Percentiles rank a stretch among this genome's conserved stretches.
These are phyloP conservation scores for Fusarium temperatum DNA, from an alignment of 2,329 filamentous ascomycete species.

Conservation along the genomic window DNA sequence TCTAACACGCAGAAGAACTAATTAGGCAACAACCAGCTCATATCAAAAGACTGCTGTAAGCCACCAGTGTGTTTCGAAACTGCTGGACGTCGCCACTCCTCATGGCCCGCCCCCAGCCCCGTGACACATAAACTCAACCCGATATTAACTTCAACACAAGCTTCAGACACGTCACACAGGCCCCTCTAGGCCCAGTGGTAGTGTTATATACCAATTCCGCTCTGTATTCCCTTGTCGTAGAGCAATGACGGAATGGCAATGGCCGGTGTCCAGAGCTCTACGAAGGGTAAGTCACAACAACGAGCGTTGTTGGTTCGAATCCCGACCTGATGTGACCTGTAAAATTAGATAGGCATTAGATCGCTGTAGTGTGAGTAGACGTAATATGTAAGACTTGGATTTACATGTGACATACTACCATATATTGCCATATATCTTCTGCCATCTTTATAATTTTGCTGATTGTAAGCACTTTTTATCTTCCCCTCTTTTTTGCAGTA, in stretches of 20 bases:
- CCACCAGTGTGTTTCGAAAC: fast-evolving
- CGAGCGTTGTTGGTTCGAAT: background rate
- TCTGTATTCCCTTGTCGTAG: background rate
- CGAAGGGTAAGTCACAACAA: constrained; percentile 7
- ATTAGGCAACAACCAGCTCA: fast-evolving
- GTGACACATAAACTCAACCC: background rate
- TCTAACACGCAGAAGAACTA: background rate
- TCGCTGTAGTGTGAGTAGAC: background rate
- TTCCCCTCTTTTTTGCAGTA: no score
- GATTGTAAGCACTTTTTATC: background rate
- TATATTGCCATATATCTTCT: constrained; percentile 7
- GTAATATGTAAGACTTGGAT: background rate
- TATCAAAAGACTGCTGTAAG: background rate
- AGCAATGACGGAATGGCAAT: constrained; percentile 17
- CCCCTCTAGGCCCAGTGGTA: background rate
- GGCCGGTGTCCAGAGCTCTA: constrained; percentile 11
- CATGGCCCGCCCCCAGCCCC: background rate
- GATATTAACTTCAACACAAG: background rate
- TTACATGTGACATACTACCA: background rate
- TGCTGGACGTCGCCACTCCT: background rate
- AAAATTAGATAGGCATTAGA: background rate
- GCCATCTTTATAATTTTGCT: constrained; percentile 1
- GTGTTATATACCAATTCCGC: background rate
- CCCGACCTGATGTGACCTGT: background rate
- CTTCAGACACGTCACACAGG: background rate